phyloP scores from a whole-genome alignment of 768 basidiomycete genomes.

The Mycena galericulata region DNA sequence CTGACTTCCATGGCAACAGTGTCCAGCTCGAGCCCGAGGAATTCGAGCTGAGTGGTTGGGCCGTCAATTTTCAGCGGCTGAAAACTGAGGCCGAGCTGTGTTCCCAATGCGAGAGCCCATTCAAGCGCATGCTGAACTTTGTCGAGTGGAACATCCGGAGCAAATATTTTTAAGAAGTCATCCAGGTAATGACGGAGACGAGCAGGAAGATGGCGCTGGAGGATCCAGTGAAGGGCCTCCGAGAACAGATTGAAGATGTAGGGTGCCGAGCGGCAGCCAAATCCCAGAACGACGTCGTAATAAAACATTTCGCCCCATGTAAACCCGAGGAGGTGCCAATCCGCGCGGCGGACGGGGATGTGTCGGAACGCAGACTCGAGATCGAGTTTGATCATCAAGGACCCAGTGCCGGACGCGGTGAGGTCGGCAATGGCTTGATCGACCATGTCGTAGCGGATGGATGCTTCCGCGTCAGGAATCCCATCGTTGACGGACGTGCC shows the following conservation, averaged over 20 bases:
- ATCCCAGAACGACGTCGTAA: background rate
- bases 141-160: slow-evolving; percentile 4
- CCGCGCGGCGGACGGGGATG: slow-evolving; percentile 7
- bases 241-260: slow-evolving; percentile 6
- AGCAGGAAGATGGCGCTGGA: slow-evolving; percentile 42
- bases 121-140: slow-evolving; percentile 35
- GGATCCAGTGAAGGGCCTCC: slow-evolving; percentile 8
- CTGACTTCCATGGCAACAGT: slow-evolving; percentile 23
- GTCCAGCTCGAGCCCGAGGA: slow-evolving; percentile 42
- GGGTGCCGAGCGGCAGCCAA: background rate
- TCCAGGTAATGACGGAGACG: slow-evolving; percentile 49
- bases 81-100: slow-evolving; percentile 7
- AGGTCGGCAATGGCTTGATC: background rate
- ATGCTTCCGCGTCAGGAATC: slow-evolving; percentile 34
- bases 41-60: slow-evolving; percentile 39
- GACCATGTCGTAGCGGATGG: slow-evolving; percentile 24
- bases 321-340: slow-evolving; percentile 10
- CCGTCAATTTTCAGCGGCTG: slow-evolving; percentile 39
- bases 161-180: slow-evolving; percentile 48
- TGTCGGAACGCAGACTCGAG: background rate
- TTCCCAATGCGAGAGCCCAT: slow-evolving; percentile 44
- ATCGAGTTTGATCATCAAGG: slow-evolving; percentile 16
- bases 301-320: background rate
- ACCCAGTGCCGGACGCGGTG: background rate
- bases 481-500: slow-evolving; percentile 36